Percentiles rank a stretch among this genome's conserved stretches.
phyloP scores from a whole-genome alignment of 768 basidiomycete genomes.

The Boletus rufocinnamomeus region DNA sequence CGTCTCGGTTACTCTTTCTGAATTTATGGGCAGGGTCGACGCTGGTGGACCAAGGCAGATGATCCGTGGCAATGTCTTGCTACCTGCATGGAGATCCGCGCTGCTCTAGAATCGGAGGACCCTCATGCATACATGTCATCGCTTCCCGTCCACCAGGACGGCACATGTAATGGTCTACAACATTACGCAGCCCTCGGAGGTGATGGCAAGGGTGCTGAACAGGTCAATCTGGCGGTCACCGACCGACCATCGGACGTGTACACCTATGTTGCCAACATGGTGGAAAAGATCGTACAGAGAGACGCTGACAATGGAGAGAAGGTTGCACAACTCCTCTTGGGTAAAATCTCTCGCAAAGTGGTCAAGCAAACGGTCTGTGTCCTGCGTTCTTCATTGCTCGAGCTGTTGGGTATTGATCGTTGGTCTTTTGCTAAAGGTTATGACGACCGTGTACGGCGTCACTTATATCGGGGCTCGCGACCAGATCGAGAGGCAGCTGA shows the following conservation, averaged over 20 bases:
- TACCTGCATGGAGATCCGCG: constrained; percentile 84
- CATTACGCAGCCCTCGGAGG: constrained; percentile 98
- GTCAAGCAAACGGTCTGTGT: constrained; percentile 91
- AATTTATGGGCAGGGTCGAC: constrained; percentile 49
- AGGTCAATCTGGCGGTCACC: constrained; percentile 86
- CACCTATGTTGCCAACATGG: constrained; percentile 85
- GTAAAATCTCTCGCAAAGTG: constrained; percentile 87
- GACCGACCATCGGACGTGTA: constrained; percentile 95
- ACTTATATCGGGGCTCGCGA: constrained; percentile 93
- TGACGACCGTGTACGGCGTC: constrained; percentile 99
- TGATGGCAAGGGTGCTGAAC: constrained; percentile 81
- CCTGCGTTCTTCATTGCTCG: background rate
- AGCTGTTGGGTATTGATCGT: background rate
- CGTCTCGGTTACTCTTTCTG: constrained; percentile 2
- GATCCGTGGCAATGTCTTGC: constrained; percentile 99
- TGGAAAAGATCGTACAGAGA: constrained; percentile 62
- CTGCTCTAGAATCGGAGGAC: constrained; percentile 72
- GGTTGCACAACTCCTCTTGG: constrained; percentile 62
- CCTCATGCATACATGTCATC: constrained; percentile 58
- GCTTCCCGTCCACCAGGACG: constrained; percentile 96
- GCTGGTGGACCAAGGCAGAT: constrained; percentile 91
- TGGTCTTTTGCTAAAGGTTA: constrained; percentile 54
- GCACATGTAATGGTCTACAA: constrained; percentile 97
- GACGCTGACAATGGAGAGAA: constrained; percentile 55
- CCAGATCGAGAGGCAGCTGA: constrained; percentile 90